phyloP scores from a whole-genome alignment of 108 stramenopile species.

The Nannochloropsis gaditana region DNA sequence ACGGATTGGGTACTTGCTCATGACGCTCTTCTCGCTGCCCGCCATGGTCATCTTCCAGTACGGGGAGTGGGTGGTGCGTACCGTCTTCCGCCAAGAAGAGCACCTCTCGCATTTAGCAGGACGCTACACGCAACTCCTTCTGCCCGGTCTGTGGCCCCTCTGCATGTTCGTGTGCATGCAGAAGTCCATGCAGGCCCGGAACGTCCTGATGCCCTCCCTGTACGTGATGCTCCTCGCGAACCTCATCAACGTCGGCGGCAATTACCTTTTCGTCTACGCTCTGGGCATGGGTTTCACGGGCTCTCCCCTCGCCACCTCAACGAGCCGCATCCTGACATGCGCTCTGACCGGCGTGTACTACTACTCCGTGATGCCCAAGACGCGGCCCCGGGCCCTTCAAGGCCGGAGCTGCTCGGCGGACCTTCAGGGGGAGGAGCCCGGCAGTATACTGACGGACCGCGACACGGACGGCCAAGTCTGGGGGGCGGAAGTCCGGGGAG shows the following conservation, averaged over 20 bases:
- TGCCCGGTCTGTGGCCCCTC: not conserved
- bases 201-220: not conserved
- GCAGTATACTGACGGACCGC: not conserved
- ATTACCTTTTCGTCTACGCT: not conserved
- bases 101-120: not conserved
- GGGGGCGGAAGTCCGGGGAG: not conserved
- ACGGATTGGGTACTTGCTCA: not conserved
- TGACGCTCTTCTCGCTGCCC: constrained; percentile 5
- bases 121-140: not conserved
- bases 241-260: not conserved
- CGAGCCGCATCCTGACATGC: not conserved
- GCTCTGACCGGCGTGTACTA: not conserved
- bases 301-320: constrained; percentile 12
- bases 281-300: not conserved
- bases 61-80: not conserved
- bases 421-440: not conserved
- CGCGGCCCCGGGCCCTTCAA: not conserved
- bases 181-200: constrained; percentile 17
- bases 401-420: not conserved
- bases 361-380: not conserved
- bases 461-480: not conserved
- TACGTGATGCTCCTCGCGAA: constrained; percentile 7
- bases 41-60: constrained; percentile 20
- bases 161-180: constrained; percentile 12
- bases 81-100: not conserved